phyloP scores from a whole-genome alignment of 1,139 yeast species.

The Taphrina deformans region DNA sequence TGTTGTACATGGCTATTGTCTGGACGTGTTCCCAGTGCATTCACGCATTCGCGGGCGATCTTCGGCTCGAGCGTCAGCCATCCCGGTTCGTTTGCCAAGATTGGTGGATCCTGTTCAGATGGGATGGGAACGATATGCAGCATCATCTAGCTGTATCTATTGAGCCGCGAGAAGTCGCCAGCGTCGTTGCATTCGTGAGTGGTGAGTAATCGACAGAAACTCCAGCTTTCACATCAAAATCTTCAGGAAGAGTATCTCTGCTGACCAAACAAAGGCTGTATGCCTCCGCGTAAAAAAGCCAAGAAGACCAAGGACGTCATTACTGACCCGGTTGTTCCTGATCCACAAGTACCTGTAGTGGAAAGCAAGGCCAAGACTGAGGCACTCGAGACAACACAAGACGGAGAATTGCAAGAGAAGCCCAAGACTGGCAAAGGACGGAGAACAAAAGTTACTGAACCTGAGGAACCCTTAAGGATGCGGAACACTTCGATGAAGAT shows the following conservation, averaged over 20 bases:
- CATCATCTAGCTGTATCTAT: not conserved
- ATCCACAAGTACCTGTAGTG: not conserved
- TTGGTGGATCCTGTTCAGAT: not conserved
- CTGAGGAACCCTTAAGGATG: conserved; percentile 26
- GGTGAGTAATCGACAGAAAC: no score
- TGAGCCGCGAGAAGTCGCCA: no score
- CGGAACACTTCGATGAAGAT: conserved; percentile 27
- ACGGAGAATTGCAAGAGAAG: not conserved
- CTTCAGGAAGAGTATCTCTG: not conserved
- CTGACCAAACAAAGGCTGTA: not conserved
- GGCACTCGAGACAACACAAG: not conserved
- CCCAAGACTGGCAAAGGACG: not conserved
- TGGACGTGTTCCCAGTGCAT: not conserved
- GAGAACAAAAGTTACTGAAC: conserved; percentile 9
- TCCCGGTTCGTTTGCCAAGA: not conserved
- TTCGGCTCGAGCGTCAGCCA: not conserved
- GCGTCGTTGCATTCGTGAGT: no score
- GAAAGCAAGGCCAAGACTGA: not conserved
- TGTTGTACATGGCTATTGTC: not conserved
- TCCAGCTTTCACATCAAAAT: no score
- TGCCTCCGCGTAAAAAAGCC: not conserved
- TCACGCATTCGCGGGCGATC: not conserved
- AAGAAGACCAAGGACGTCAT: not conserved
- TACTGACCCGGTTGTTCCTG: not conserved
- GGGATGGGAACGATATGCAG: not conserved